These are phyloP conservation scores for Bolboschoenus planiculmis DNA, from an alignment of 176 grass and related monocot genomes.

Conservation along the genomic window DNA sequence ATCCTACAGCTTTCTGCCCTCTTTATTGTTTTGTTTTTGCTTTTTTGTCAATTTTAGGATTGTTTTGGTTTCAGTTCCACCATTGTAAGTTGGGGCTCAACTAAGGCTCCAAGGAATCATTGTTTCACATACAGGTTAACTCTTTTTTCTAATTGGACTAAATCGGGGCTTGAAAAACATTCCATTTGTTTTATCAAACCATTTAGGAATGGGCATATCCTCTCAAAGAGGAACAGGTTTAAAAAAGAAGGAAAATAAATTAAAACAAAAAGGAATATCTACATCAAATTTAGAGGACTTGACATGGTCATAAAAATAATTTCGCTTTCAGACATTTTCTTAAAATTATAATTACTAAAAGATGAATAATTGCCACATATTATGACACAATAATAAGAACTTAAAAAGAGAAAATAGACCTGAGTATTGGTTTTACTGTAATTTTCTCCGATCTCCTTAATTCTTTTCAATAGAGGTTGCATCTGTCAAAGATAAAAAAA, in stretches of 20 bases:
- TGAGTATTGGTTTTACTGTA: constrained; percentile 73
- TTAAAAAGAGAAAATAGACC: constrained; percentile 28
- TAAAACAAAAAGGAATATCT: not conserved
- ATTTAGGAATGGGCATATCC: not conserved
- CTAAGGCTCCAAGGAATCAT: not conserved
- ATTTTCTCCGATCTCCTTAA: constrained; percentile 71
- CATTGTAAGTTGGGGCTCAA: not conserved
- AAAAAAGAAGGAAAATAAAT: not conserved
- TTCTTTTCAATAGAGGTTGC: constrained; percentile 76
- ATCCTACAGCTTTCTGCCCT: not conserved
- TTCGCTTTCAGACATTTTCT: not conserved
- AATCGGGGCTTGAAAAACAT: not conserved
- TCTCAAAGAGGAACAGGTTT: not conserved
- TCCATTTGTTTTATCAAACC: not conserved
- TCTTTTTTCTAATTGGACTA: not conserved
- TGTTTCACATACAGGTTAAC: not conserved
- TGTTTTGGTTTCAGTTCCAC: not conserved
- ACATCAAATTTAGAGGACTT: not conserved
- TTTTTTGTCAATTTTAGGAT: not conserved
- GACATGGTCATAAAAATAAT: not conserved
- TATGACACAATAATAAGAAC: not conserved
- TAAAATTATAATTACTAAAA: not conserved
- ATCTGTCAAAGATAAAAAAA: constrained; percentile 41
- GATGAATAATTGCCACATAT: not conserved
- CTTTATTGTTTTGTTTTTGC: not conserved